A percentile compares a stretch with the other conserved stretches of the same genome.
phyloP scores from a whole-genome alignment of 345 rosid genomes.

The Hibiscus syriacus region DNA sequence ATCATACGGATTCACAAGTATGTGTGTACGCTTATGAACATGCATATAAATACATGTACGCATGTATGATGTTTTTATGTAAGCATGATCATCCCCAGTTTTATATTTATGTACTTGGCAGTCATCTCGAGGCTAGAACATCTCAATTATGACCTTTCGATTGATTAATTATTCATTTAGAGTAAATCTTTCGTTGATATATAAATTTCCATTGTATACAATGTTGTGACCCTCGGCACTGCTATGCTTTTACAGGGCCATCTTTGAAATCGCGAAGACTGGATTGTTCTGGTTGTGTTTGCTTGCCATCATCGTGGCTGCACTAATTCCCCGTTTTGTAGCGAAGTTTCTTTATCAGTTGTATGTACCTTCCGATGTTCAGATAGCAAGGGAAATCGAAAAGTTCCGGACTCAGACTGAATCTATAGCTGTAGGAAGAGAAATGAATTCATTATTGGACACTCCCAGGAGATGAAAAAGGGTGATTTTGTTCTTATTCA shows the following conservation, averaged over 20 bases:
- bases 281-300: slow-evolving; percentile 76
- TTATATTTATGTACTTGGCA: not conserved
- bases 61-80: not conserved
- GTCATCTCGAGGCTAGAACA: not conserved
- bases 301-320: slow-evolving; percentile 57
- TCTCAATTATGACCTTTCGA: not conserved
- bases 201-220: not conserved
- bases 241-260: slow-evolving; percentile 54
- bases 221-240: not conserved
- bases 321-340: slow-evolving; percentile 63
- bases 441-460: slow-evolving; percentile 56
- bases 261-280: slow-evolving; percentile 52
- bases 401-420: slow-evolving; percentile 36
- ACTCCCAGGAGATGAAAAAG: not conserved
- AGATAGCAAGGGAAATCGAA: slow-evolving; percentile 73
- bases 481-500: not conserved
- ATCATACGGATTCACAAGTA: not conserved
- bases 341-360: slow-evolving; percentile 55
- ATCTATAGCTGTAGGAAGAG: slow-evolving; percentile 36
- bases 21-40: not conserved
- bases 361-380: slow-evolving; percentile 65
- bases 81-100: not conserved
- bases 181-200: not conserved
- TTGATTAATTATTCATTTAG: not conserved
- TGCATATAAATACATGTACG: not conserved